Conservation (phyloP, 2,329 filamentous ascomycete genomes). For the Trichoderma polysporum region DNA sequence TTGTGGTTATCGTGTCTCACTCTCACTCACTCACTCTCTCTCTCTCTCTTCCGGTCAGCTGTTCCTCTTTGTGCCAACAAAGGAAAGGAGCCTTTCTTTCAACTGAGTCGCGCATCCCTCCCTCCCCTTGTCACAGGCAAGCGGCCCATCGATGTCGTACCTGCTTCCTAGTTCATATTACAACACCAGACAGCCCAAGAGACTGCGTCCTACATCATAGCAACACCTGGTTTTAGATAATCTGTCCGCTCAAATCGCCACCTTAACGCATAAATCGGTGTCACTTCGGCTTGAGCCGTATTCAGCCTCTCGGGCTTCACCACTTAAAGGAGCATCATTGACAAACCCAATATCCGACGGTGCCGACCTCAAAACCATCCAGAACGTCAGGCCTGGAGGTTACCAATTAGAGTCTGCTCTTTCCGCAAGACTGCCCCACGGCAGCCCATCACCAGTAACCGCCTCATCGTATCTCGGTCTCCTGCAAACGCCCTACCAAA, state of each 20-base stretch:
- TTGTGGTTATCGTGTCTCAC: neutral
- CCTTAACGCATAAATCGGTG: neutral
- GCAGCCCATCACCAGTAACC: conserved; percentile 16
- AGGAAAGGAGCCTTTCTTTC: neutral
- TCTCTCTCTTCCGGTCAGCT: neutral
- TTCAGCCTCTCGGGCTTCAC: neutral
- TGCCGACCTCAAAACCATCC: conserved; percentile 6
- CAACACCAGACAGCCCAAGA: conserved; percentile 9
- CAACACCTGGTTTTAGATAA: conserved; percentile 2
- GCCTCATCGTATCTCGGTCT: conserved; percentile 14
- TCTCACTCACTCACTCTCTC: neutral
- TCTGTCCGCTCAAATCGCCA: neutral
- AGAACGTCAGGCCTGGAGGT: neutral
- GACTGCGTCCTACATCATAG: neutral
- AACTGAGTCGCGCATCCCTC: conserved; percentile 6
- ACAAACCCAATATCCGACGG: conserved; percentile 9
- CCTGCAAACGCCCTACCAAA: conserved; percentile 31
- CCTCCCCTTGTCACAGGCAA: neutral
- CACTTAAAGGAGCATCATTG: neutral
- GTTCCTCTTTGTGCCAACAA: neutral
- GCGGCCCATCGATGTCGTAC: conserved; percentile 9
- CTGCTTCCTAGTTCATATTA: neutral
- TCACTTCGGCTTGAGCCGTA: conserved; percentile 3
- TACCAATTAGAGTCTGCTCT: conserved; percentile 16
- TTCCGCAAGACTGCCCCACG: conserved; percentile 9